These are phyloP conservation scores for Mortierella sp. DNA, from an alignment of 371 early-diverging fungal species.

Conservation along the genomic window DNA sequence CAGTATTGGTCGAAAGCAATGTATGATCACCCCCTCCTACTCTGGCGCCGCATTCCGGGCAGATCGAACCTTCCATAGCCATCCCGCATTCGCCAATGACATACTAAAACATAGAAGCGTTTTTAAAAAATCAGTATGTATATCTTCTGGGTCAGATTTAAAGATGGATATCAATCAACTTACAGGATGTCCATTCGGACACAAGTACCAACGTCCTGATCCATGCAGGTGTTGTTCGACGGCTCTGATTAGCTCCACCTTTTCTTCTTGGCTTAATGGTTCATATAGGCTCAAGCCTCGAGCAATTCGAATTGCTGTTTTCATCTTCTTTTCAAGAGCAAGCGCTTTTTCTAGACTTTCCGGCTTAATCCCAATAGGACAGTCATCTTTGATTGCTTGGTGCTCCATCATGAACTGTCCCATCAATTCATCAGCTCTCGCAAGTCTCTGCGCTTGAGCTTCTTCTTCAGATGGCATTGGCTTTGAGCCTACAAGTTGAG, in stretches of 20 bases:
- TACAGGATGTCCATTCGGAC: slow-evolving; percentile 60
- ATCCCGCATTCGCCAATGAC: slow-evolving; percentile 37
- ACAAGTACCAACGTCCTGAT: slow-evolving; percentile 58
- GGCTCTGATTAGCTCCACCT: slow-evolving; percentile 54
- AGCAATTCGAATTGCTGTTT: slow-evolving; percentile 1
- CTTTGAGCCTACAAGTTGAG: slow-evolving; percentile 15
- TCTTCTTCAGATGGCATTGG: slow-evolving; percentile 10
- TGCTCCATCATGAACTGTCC: slow-evolving; percentile 10
- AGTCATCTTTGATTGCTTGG: background rate
- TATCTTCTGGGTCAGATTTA: too few species aligned
- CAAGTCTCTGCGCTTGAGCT: background rate
- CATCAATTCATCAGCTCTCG: background rate
- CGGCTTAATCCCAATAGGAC: slow-evolving; percentile 18
- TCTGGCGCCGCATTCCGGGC: slow-evolving; percentile 35
- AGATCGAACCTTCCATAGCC: slow-evolving; percentile 22
- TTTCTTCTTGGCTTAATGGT: slow-evolving; percentile 39
- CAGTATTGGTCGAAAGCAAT: slow-evolving; percentile 15
- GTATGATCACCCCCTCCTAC: slow-evolving; percentile 36
- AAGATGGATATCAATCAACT: background rate
- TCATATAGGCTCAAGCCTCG: background rate
- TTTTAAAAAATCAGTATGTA: background rate
- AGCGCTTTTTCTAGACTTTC: slow-evolving; percentile 2
- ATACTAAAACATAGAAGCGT: slow-evolving; percentile 12
- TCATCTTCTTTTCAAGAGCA: slow-evolving; percentile 12
- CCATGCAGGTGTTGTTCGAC: slow-evolving; percentile 44